phyloP scores from a whole-genome alignment of 2,329 filamentous ascomycete species.

The Pseudogymnoascus sp. region DNA sequence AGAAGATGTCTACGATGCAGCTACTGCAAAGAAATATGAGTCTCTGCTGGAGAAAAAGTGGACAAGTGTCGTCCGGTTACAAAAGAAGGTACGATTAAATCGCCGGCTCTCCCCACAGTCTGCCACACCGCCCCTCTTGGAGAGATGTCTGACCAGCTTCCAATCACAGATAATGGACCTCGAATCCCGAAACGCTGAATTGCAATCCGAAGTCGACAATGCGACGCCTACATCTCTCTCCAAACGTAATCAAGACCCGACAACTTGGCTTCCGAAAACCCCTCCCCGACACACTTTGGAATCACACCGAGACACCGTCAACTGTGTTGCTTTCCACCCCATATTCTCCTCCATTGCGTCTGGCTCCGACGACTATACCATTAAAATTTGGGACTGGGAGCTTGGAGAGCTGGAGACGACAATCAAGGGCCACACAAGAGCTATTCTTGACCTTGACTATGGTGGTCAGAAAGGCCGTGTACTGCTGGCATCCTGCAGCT shows the following conservation, averaged over 20 bases:
- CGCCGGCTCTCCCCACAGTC: background rate
- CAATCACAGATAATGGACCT: slow-evolving; percentile 80
- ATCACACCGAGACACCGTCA: slow-evolving; percentile 73
- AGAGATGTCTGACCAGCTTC: background rate
- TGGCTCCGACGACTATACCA: slow-evolving; percentile 83
- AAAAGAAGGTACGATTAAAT: slow-evolving; percentile 68
- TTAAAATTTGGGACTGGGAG: slow-evolving; percentile 98
- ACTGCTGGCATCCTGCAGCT: slow-evolving; percentile 61
- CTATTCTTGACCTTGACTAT: slow-evolving; percentile 82
- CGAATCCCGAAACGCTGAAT: slow-evolving; percentile 60
- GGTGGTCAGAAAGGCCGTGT: slow-evolving; percentile 75
- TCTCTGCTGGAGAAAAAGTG: slow-evolving; percentile 94
- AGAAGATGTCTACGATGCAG: slow-evolving; percentile 62
- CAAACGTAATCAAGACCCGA: slow-evolving; percentile 72
- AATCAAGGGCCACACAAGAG: slow-evolving; percentile 84
- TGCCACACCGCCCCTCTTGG: background rate
- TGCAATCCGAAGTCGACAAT: slow-evolving; percentile 79
- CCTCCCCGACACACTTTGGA: slow-evolving; percentile 76
- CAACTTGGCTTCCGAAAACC: slow-evolving; percentile 75
- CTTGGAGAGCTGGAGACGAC: slow-evolving; percentile 83
- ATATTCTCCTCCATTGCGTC: slow-evolving; percentile 85
- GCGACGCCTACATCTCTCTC: slow-evolving; percentile 69
- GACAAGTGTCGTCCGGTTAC: slow-evolving; percentile 88
- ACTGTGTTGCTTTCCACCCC: slow-evolving; percentile 85
- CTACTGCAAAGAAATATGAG: slow-evolving; percentile 88